Evolutionary conservation across 2,329 filamentous ascomycete species (phyloP).

Genomic region (Metarhizium robertsii): DNA sequence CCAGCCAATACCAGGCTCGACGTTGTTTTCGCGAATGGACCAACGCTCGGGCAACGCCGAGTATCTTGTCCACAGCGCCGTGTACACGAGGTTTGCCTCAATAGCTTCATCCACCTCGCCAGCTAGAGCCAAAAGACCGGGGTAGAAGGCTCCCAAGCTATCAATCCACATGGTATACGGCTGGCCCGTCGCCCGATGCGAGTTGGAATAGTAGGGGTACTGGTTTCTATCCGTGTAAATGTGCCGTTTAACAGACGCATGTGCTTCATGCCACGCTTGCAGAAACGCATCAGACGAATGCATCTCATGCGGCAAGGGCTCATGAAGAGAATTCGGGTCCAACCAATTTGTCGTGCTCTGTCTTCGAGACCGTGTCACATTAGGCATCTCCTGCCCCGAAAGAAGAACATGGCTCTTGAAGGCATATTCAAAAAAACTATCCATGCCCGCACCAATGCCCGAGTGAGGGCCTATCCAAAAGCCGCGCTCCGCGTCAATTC

Average conservation of each 20-base stretch:
- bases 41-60: slow-evolving; percentile 90
- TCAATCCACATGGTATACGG: slow-evolving; percentile 91
- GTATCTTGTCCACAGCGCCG: slow-evolving; percentile 90
- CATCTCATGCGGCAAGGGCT: slow-evolving; percentile 51
- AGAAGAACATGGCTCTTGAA: slow-evolving; percentile 88
- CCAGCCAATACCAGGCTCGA: slow-evolving; percentile 84
- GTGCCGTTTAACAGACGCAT: slow-evolving; percentile 80
- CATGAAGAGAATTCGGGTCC: slow-evolving; percentile 54
- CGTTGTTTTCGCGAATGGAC: slow-evolving; percentile 74
- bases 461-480: slow-evolving; percentile 82
- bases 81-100: slow-evolving; percentile 81
- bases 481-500: slow-evolving; percentile 85
- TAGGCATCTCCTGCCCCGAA: slow-evolving; percentile 60
- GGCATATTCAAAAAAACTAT: slow-evolving; percentile 98
- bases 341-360: slow-evolving; percentile 39
- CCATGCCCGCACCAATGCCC: slow-evolving; percentile 93
- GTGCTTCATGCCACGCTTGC: slow-evolving; percentile 73
- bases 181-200: slow-evolving; percentile 79
- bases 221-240: slow-evolving; percentile 70
- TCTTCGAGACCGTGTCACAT: slow-evolving; percentile 30
- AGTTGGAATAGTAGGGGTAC: slow-evolving; percentile 89
- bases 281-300: slow-evolving; percentile 73
- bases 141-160: slow-evolving; percentile 90
- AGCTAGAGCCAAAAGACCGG: slow-evolving; percentile 74
- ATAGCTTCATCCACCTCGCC: slow-evolving; percentile 88